Evolutionary conservation across 306 rosid genomes (phyloP).

Genomic region (Trichosanthes truncata): DNA sequence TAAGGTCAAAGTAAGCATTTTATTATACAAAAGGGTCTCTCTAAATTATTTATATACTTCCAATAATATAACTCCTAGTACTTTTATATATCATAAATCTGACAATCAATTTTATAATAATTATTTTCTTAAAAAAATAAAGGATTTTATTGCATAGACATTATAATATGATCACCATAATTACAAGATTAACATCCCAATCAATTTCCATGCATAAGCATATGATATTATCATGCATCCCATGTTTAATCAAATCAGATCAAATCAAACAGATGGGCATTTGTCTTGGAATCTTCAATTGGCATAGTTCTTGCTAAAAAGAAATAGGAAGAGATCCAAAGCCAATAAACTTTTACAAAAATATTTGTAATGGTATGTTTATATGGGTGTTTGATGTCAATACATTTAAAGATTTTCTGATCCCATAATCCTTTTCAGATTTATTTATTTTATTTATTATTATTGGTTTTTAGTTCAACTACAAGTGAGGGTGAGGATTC

Average conservation of each 20-base stretch:
- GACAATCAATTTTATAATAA: background rate
- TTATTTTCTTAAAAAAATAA: background rate
- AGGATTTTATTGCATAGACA: background rate
- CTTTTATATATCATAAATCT: background rate
- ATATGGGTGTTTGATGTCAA: background rate
- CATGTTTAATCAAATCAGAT: constrained; percentile 8
- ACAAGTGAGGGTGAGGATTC: no score
- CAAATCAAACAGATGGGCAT: background rate
- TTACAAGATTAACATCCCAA: background rate
- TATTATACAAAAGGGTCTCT: background rate
- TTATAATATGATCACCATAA: background rate
- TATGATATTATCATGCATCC: background rate
- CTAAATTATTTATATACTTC: background rate
- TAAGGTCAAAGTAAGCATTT: background rate
- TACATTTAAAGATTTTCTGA: background rate
- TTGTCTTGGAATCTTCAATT: constrained; percentile 1
- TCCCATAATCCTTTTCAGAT: background rate
- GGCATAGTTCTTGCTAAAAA: background rate
- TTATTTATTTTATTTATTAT: no score
- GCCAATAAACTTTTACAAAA: background rate
- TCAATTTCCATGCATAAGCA: background rate
- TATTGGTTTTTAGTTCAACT: no score
- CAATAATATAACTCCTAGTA: background rate
- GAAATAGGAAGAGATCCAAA: background rate
- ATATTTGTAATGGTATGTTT: background rate